Percentiles rank a stretch among this genome's conserved stretches.
These are phyloP conservation scores for Solanum dulcamara DNA, from an alignment of 257 asterid genomes.

Conservation along the genomic window DNA sequence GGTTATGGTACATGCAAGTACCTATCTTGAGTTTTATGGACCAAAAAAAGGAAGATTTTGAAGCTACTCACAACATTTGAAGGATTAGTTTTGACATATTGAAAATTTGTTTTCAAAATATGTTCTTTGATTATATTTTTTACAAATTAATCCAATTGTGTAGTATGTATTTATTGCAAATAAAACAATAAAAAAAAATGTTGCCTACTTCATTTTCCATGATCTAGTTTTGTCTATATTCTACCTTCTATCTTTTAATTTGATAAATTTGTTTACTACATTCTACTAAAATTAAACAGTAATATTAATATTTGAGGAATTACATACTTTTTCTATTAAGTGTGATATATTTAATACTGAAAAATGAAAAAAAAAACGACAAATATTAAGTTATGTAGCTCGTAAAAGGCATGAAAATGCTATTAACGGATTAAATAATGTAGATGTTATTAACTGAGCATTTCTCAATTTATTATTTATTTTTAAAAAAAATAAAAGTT, in stretches of 20 bases:
- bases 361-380: not conserved
- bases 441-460: not conserved
- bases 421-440: not conserved
- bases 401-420: not conserved
- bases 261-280: not conserved
- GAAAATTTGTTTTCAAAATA: not conserved
- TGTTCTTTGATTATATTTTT: not conserved
- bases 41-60: not conserved
- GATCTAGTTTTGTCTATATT: not conserved
- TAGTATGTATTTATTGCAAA: not conserved
- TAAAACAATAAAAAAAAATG: not conserved
- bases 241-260: not conserved
- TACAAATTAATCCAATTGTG: not conserved
- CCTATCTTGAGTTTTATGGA: not conserved
- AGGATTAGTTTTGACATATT: not conserved
- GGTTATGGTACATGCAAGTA: conserved; percentile 55
- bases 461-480: not conserved
- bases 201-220: not conserved
- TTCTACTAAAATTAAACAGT: not conserved
- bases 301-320: not conserved
- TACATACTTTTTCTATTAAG: not conserved
- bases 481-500: not conserved
- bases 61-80: not conserved
- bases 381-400: not conserved
- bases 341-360: not conserved